phyloP scores from a whole-genome alignment of 345 rosid species.

The Eucalyptus brandiana region DNA sequence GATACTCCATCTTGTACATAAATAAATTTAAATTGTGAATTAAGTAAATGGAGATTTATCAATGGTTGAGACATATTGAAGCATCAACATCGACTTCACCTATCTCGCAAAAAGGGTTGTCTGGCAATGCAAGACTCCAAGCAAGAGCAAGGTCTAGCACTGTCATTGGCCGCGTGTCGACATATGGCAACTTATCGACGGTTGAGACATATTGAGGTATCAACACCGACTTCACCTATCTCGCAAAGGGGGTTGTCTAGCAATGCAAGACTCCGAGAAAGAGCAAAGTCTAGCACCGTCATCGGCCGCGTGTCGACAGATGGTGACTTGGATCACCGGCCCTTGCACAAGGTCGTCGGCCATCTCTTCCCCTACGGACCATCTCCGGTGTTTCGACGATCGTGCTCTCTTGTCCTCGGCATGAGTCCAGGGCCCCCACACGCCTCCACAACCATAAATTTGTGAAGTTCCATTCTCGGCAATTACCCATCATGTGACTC shows the following conservation, averaged over 20 bases:
- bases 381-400: neutral
- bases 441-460: neutral
- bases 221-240: neutral
- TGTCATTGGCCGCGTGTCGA: rapidly evolving
- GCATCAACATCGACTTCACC: neutral
- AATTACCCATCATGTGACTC: neutral
- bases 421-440: neutral
- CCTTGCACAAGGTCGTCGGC: neutral
- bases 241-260: neutral
- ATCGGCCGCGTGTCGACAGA: too few relatives aligned
- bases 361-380: neutral
- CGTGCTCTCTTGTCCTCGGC: neutral
- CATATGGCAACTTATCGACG: rapidly evolving
- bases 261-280: neutral
- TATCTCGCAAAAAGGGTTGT: neutral
- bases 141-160: neutral
- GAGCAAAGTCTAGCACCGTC: neutral
- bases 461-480: neutral
- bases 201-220: neutral
- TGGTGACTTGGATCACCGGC: neutral
- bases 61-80: neutral
- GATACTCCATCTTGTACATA: neutral
- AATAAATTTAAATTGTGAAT: neutral
- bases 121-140: neutral
- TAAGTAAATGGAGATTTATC: neutral